Evolutionary conservation across 192 early-diverging fungal species (phyloP).

Genomic region (Entrophospora sp.): DNA sequence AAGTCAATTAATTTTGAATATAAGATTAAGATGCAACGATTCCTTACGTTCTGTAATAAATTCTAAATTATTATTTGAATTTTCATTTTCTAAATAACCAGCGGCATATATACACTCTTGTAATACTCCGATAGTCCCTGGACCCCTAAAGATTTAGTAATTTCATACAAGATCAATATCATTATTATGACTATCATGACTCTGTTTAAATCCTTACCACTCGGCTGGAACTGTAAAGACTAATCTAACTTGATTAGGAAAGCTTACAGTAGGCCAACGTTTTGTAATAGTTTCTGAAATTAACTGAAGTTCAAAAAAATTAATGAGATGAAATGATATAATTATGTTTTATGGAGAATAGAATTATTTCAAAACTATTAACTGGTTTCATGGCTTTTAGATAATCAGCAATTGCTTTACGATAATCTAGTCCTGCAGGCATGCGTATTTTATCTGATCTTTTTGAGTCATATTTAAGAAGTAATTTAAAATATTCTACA

Average conservation of each 20-base stretch:
- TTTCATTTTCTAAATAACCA: neutral
- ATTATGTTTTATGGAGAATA: no score
- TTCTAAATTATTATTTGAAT: neutral
- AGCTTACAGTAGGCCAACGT: neutral
- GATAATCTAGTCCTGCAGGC: neutral
- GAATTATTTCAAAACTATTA: neutral
- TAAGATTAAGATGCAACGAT: neutral
- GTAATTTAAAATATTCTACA: constrained; percentile 11
- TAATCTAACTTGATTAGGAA: neutral
- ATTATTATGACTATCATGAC: neutral
- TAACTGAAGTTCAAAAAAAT: neutral
- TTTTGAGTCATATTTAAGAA: neutral
- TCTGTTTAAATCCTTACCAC: neutral
- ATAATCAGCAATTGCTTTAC: constrained; percentile 4
- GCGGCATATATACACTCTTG: neutral
- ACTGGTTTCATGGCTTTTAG: neutral
- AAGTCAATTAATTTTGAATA: neutral
- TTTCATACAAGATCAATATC: neutral
- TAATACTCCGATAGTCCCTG: neutral
- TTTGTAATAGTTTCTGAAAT: neutral
- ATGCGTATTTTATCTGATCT: neutral
- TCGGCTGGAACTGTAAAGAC: constrained; percentile 4
- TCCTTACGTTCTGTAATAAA: constrained; percentile 8
- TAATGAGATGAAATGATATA: no score
- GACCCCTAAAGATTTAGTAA: neutral